phyloP scores from a whole-genome alignment of 2,329 filamentous ascomycete species.

The Mollisiaceae sp. region DNA sequence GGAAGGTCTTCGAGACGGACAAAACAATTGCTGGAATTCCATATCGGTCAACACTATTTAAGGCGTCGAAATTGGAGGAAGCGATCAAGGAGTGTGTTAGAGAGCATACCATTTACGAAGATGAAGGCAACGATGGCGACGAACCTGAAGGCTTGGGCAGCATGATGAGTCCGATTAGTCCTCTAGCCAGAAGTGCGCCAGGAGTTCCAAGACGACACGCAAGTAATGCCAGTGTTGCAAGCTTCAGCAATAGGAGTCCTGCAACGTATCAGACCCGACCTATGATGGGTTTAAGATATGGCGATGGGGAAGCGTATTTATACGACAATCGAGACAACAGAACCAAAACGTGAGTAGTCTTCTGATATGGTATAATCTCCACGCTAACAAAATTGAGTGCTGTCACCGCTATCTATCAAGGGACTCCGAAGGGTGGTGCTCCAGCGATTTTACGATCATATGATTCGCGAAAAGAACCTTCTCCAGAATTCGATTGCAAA shows the following conservation, averaged over 20 bases:
- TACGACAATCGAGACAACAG: constrained; percentile 86
- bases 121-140: constrained; percentile 77
- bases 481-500: constrained; percentile 89
- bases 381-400: constrained; percentile 61
- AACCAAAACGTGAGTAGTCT: constrained; percentile 80
- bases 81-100: constrained; percentile 88
- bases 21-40: constrained; percentile 97
- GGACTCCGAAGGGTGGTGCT: constrained; percentile 69
- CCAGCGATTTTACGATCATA: constrained; percentile 87
- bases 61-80: constrained; percentile 93
- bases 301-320: constrained; percentile 83
- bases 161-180: constrained; percentile 48
- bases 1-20: constrained; percentile 95
- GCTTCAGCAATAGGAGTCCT: constrained; percentile 73
- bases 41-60: constrained; percentile 93
- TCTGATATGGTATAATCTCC: not conserved
- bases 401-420: constrained; percentile 89
- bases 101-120: constrained; percentile 79
- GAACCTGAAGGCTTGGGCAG: constrained; percentile 30
- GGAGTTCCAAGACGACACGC: constrained; percentile 57
- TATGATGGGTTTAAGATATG: constrained; percentile 62
- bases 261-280: constrained; percentile 61
- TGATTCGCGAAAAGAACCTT: constrained; percentile 89
- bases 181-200: constrained; percentile 44
- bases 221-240: constrained; percentile 83